Base-by-base conservation (phyloP, 352 stramenopile genomes). In the Phytophthora macrochlamydospora region DNA sequence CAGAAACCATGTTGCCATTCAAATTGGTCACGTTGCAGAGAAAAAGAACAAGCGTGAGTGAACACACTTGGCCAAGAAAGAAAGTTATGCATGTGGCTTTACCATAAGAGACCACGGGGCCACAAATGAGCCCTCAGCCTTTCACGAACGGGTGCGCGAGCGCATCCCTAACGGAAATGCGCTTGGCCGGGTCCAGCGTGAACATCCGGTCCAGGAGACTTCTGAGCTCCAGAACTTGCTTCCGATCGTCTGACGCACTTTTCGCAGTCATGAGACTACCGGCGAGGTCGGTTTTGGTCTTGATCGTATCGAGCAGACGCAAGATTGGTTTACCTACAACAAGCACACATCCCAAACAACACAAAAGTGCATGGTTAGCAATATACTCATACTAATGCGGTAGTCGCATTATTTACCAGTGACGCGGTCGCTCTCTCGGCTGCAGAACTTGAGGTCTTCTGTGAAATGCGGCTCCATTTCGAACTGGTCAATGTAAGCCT, bases 391-490 rank as follows among this genome's bases (percentile, higher is more conserved):
- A 24, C 18, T 24, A 24, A 24, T 29, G 18, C 29, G 14, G 44
- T 3, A 38, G 1, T 11, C 12, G 37, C 29, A 12, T 14, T n/a
- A 59, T 62, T 60, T 64, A 95, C 88, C 87, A 14, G 88, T 93
- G 38, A 96, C 83, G 28, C 82, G 85, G 50, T 96, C 88, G 24
- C 79, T 74, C 64, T 96, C 88, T 14, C 84, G 88, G 55, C 87
- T 94, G 53, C 84, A 90, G 43, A 94, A 96, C 55, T 92, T 93
- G 49, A 91, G 73, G 46, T 93, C 86, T 75, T 94, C 88, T 0
- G 86, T 92, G 69, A 96, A 96, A 45, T 96, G 88, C 14, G 88
- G 88, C 56, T 96, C 88, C 80, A 90, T 94, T 56, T 87, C 70
- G 46, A 96, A 88, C 59, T 91, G 84, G 13, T 94, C 88, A 8